Evolutionary conservation across 441 rosid species (phyloP).

Genomic region (Adansonia madagascariensis): DNA sequence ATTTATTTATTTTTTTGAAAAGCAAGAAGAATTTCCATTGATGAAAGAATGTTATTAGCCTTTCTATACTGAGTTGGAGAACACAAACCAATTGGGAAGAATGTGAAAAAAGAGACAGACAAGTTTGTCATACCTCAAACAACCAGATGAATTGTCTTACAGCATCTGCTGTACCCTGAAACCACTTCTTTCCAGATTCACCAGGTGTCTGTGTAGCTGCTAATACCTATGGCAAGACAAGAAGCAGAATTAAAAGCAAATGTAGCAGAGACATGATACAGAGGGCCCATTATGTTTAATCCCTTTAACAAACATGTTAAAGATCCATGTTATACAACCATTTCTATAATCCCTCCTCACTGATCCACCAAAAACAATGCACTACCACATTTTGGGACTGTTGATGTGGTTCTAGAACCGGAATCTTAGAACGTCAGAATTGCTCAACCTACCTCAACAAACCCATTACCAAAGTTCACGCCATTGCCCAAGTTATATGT

Average conservation of each 20-base stretch:
- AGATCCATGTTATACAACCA: background rate
- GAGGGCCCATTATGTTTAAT: background rate
- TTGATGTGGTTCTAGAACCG: background rate
- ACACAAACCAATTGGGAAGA: background rate
- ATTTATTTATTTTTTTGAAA: no score
- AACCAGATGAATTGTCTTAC: constrained; percentile 86
- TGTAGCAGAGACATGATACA: constrained; percentile 2
- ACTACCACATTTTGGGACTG: background rate
- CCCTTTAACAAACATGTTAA: constrained; percentile 6
- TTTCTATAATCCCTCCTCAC: background rate
- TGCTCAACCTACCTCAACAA: constrained; percentile 65
- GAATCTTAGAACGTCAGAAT: constrained; percentile 7
- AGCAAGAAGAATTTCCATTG: no score
- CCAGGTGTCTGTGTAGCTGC: constrained; percentile 95
- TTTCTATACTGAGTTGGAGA: background rate
- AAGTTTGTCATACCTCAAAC: constrained; percentile 56
- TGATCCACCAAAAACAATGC: background rate
- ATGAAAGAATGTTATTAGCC: background rate
- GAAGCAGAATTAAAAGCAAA: constrained; percentile 25
- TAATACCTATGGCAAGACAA: constrained; percentile 50
- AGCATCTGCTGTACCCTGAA: constrained; percentile 95
- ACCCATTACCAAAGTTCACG: constrained; percentile 76
- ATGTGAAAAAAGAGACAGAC: background rate
- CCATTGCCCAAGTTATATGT: constrained; percentile 74
- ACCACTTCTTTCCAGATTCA: constrained; percentile 85